Evolutionary conservation across 140 eudicot genomes (phyloP).

Genomic region (Anethum foeniculum): DNA sequence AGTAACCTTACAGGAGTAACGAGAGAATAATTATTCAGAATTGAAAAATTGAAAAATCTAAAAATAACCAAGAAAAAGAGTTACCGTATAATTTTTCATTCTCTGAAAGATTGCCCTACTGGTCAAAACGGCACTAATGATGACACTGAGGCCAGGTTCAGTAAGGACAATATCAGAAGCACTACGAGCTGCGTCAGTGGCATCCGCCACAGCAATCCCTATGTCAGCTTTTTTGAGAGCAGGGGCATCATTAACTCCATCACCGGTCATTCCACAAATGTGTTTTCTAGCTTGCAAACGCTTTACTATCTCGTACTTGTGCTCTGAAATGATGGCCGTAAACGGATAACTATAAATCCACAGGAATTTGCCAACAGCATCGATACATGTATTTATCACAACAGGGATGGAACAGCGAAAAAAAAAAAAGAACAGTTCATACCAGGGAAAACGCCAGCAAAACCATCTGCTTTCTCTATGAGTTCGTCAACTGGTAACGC

Average conservation of each 20-base stretch:
- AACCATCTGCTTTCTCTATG: constrained; percentile 97
- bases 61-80: neutral
- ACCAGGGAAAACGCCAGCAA: constrained; percentile 99
- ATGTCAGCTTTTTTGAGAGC: constrained; percentile 97
- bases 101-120: constrained; percentile 97
- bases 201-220: constrained; percentile 98
- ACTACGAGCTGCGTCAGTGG: constrained; percentile 99
- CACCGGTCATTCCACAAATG: constrained; percentile 99
- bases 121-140: constrained; percentile 96
- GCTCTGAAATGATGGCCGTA: constrained; percentile 46
- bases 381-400: neutral
- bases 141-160: constrained; percentile 97
- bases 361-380: neutral
- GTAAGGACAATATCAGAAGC: constrained; percentile 97
- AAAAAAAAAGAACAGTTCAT: constrained; percentile 7
- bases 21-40: neutral
- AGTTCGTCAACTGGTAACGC: constrained; percentile 91
- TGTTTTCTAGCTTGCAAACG: constrained; percentile 96
- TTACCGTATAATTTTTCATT: constrained; percentile 96
- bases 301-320: constrained; percentile 92
- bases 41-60: neutral
- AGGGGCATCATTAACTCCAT: constrained; percentile 97
- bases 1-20: neutral
- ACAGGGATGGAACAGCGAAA: neutral
- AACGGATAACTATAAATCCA: constrained; percentile 1